phyloP scores from a whole-genome alignment of 2,329 filamentous ascomycete genomes.

The Colletotrichum cordylinicola region DNA sequence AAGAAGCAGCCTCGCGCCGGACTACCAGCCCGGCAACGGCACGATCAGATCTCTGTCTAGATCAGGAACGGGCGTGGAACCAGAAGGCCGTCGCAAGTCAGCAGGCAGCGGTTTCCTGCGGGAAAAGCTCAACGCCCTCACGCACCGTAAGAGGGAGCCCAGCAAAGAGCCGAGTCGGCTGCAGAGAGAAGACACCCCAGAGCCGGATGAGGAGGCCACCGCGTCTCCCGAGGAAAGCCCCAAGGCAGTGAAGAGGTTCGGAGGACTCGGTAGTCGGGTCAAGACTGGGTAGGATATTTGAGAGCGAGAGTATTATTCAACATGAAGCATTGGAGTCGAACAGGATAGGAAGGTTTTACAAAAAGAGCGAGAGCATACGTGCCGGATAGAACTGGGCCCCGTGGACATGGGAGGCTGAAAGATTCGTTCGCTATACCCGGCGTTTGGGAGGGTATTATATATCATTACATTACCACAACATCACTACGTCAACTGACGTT shows the following conservation, averaged over 20 bases:
- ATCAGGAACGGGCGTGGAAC: conserved; percentile 21
- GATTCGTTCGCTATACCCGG: not conserved
- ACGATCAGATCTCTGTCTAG: conserved; percentile 22
- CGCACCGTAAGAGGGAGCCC: conserved; percentile 26
- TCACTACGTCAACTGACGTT: not conserved
- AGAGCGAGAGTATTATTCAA: not conserved
- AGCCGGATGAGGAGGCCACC: not conserved
- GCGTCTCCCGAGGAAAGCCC: conserved; percentile 4
- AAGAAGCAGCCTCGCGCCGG: conserved; percentile 26
- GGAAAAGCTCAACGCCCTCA: conserved; percentile 39
- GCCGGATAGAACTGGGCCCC: not conserved
- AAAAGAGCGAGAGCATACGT: not conserved
- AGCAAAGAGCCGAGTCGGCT: conserved; percentile 20
- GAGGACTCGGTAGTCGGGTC: not conserved
- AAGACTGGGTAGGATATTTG: conserved; percentile 3
- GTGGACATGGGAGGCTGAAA: not conserved
- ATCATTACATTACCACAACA: not conserved
- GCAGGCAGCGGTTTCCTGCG: conserved; percentile 36
- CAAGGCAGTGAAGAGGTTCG: not conserved
- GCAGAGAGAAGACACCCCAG: conserved; percentile 7
- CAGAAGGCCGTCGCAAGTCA: conserved; percentile 27
- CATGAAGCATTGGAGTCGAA: not conserved
- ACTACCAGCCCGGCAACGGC: conserved; percentile 21
- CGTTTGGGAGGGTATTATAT: not conserved
- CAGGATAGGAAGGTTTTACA: not conserved